phyloP scores from a whole-genome alignment of 2,329 filamentous ascomycete species.

The Microcera coccophila region DNA sequence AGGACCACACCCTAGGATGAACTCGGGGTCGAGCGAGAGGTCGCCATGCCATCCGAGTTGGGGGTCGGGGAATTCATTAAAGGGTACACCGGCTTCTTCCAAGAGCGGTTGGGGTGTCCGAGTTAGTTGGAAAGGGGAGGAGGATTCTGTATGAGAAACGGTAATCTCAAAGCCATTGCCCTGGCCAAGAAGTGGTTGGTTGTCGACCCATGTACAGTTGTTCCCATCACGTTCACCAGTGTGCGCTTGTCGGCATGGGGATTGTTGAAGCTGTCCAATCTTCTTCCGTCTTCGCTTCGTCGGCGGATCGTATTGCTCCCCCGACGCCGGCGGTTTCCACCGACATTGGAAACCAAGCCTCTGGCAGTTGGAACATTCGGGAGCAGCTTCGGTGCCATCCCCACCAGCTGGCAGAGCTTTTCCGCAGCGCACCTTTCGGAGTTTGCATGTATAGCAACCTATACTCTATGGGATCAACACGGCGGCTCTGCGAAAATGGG shows the following conservation, averaged over 20 bases:
- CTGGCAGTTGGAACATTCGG: slow-evolving; percentile 12
- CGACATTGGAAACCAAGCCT: slow-evolving; percentile 15
- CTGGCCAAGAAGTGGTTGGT: neutral
- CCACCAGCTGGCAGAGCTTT: neutral
- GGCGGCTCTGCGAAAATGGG: neutral
- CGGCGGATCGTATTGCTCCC: slow-evolving; percentile 11
- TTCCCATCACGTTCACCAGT: too few species aligned
- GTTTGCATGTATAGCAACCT: slow-evolving; percentile 8
- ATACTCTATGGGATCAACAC: neutral
- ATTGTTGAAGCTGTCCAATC: slow-evolving; percentile 1
- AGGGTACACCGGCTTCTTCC: neutral
- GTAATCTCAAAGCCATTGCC: neutral
- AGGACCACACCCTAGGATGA: slow-evolving; percentile 1
- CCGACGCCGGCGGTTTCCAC: slow-evolving; percentile 8
- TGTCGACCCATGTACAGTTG: neutral
- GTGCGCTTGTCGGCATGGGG: neutral
- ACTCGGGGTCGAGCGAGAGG: slow-evolving; percentile 1
- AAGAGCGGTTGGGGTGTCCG: neutral
- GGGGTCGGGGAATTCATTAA: neutral
- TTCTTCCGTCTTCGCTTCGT: slow-evolving; percentile 10
- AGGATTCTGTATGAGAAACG: neutral
- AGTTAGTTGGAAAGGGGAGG: neutral
- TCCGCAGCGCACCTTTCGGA: slow-evolving; percentile 7
- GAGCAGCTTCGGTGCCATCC: neutral
- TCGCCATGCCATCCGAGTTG: neutral